Percentiles rank a stretch among this genome's conserved stretches.
Evolutionary conservation across 179 eudicot genomes (phyloP).

Genomic region (Corrigiola litoralis): DNA sequence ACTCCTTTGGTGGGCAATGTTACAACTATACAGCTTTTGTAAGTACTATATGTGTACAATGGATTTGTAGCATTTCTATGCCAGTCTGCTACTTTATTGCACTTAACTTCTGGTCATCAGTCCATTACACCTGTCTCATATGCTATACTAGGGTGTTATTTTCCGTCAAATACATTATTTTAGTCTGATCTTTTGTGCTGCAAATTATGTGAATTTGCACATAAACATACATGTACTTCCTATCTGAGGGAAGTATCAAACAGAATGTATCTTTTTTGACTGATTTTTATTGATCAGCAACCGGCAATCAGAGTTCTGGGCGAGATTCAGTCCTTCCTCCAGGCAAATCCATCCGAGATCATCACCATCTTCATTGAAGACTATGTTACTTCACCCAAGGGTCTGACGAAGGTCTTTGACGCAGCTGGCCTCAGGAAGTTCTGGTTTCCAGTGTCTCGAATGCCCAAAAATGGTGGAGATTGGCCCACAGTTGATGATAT

Average conservation of each 20-base stretch:
- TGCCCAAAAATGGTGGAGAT: slow-evolving; percentile 83
- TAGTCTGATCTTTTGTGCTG: no score
- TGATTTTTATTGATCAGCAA: slow-evolving; percentile 44
- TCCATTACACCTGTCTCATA: not conserved
- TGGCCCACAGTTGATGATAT: slow-evolving; percentile 95
- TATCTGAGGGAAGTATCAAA: no score
- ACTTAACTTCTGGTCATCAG: not conserved
- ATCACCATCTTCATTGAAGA: slow-evolving; percentile 89
- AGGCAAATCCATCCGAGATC: slow-evolving; percentile 67
- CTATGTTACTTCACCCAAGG: slow-evolving; percentile 77
- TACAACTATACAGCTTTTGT: slow-evolving; percentile 93
- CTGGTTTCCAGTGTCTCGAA: slow-evolving; percentile 84
- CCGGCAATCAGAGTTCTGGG: slow-evolving; percentile 75
- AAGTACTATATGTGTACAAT: slow-evolving; percentile 32
- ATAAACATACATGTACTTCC: no score
- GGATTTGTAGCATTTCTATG: not conserved
- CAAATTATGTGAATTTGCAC: no score
- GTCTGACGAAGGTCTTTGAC: slow-evolving; percentile 74
- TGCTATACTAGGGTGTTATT: no score
- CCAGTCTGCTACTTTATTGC: not conserved
- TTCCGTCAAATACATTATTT: no score
- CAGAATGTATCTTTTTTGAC: no score
- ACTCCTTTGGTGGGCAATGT: slow-evolving; percentile 84
- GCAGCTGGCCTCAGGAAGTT: slow-evolving; percentile 76
- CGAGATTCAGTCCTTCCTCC: slow-evolving; percentile 72